These are phyloP conservation scores for Globisporangium takayamanum DNA, from an alignment of 352 stramenopile species.

Conservation along the genomic window DNA sequence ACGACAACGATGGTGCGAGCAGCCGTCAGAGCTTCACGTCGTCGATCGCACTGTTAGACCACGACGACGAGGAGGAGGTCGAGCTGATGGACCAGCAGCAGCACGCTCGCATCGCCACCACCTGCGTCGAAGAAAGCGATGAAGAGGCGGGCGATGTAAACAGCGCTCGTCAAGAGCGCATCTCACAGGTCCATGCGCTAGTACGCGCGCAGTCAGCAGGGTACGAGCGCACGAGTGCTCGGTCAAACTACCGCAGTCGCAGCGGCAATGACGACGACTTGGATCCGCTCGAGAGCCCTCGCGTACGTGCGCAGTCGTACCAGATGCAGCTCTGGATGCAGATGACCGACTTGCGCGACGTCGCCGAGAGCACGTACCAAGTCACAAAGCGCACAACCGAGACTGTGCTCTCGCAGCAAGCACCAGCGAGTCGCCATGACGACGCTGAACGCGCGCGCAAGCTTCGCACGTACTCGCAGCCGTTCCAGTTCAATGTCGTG, in stretches of 20 bases:
- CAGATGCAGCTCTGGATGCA: constrained; percentile 67
- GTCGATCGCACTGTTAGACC: constrained; percentile 51
- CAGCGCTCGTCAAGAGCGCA: constrained; percentile 2
- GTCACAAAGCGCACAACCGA: constrained; percentile 51
- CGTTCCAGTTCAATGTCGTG: constrained; percentile 17
- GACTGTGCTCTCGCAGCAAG: constrained; percentile 30
- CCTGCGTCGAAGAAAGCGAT: constrained; percentile 18
- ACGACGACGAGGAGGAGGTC: constrained; percentile 26
- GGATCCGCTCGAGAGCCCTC: constrained; percentile 3
- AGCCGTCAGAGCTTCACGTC: constrained; percentile 35
- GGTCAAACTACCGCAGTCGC: not conserved
- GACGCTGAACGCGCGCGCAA: constrained; percentile 4
- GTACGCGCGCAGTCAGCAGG: constrained; percentile 6
- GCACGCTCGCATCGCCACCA: constrained; percentile 3
- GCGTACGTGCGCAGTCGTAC: constrained; percentile 32
- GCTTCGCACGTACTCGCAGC: constrained; percentile 15
- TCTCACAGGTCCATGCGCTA: constrained; percentile 11
- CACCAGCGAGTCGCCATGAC: not conserved
- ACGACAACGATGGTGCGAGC: constrained; percentile 14
- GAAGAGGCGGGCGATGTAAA: constrained; percentile 9
- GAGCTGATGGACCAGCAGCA: constrained; percentile 2
- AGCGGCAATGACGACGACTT: not conserved
- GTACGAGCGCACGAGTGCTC: constrained; percentile 1
- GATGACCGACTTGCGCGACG: constrained; percentile 63
- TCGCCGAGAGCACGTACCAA: constrained; percentile 61